phyloP scores from a whole-genome alignment of 257 asterid species.

The Orobanche coerulescens region DNA sequence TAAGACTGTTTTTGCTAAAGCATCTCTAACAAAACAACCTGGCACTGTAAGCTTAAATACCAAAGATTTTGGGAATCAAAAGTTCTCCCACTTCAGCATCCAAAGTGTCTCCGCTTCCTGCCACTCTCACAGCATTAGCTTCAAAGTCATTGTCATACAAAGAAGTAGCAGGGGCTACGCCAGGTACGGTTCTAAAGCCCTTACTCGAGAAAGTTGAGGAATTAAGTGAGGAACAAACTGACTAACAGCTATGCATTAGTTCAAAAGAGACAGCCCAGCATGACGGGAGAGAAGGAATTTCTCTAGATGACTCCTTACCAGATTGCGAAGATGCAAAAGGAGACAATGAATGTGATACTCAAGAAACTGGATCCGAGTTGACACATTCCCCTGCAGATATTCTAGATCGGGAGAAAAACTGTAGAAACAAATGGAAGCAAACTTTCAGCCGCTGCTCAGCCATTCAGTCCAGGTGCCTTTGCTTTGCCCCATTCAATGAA shows the following conservation, averaged over 20 bases:
- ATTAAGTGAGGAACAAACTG: slow-evolving; percentile 52
- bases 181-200: slow-evolving; percentile 97
- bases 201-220: slow-evolving; percentile 74
- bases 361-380: slow-evolving; percentile 30
- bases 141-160: slow-evolving; percentile 81
- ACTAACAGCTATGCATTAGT: slow-evolving; percentile 43
- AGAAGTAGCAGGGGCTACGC: slow-evolving; percentile 91
- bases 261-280: slow-evolving; percentile 45
- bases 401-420: slow-evolving; percentile 43
- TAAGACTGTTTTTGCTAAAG: slow-evolving; percentile 40
- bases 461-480: slow-evolving; percentile 61
- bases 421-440: slow-evolving; percentile 69
- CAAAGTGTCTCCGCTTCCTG: slow-evolving; percentile 38
- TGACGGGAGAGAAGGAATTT: slow-evolving; percentile 28
- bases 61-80: slow-evolving; percentile 37
- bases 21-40: slow-evolving; percentile 36
- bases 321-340: slow-evolving; percentile 31
- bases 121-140: slow-evolving; percentile 56
- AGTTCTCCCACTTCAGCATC: slow-evolving; percentile 36
- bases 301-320: slow-evolving; percentile 28
- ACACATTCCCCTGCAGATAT: slow-evolving; percentile 38
- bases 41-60: slow-evolving; percentile 27
- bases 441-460: slow-evolving; percentile 92
- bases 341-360: slow-evolving; percentile 29
- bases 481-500: neutral